Percentiles rank a stretch among this genome's conserved stretches.
Evolutionary conservation across 805 yeast genomes (phyloP).

Genomic region (Sugiyamaella chiloensis): DNA sequence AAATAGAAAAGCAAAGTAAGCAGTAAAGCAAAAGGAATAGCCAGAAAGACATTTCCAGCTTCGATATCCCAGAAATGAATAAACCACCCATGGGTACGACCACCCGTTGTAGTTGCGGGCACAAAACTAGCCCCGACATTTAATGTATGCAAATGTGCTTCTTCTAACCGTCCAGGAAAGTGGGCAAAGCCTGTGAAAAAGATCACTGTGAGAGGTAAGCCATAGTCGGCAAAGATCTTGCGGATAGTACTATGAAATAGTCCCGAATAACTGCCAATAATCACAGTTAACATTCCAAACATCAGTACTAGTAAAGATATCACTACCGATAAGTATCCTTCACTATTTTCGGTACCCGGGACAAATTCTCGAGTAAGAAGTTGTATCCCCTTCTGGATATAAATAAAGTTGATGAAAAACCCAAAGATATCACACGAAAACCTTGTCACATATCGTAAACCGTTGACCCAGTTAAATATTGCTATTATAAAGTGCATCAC

Average conservation of each 20-base stretch:
- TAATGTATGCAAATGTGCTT: conserved; percentile 55
- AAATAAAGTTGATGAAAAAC: conserved; percentile 80
- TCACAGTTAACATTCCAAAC: conserved; percentile 61
- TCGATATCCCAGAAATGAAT: conserved; percentile 72
- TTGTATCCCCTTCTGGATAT: conserved; percentile 87
- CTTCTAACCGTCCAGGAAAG: conserved; percentile 74
- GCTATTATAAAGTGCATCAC: conserved; percentile 74
- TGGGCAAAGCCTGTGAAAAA: conserved; percentile 93
- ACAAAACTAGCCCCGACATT: conserved; percentile 70
- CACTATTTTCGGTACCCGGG: conserved; percentile 34
- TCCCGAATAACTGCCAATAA: conserved; percentile 60
- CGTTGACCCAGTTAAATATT: conserved; percentile 60
- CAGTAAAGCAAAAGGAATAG: conserved; percentile 87
- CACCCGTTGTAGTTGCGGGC: conserved; percentile 53
- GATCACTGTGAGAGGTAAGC: conserved; percentile 76
- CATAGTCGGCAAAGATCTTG: conserved; percentile 77
- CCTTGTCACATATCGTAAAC: conserved; percentile 66
- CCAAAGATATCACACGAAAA: conserved; percentile 94
- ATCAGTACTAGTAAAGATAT: conserved; percentile 72
- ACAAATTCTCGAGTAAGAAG: conserved; percentile 70
- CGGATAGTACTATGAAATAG: conserved; percentile 60
- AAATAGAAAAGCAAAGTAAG: conserved; percentile 84
- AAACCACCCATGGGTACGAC: conserved; percentile 62
- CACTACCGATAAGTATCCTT: conserved; percentile 73
- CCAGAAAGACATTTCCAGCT: conserved; percentile 77